These are phyloP conservation scores for Linnemannia schmuckeri DNA, from an alignment of 192 early-diverging fungal genomes.

Conservation along the genomic window DNA sequence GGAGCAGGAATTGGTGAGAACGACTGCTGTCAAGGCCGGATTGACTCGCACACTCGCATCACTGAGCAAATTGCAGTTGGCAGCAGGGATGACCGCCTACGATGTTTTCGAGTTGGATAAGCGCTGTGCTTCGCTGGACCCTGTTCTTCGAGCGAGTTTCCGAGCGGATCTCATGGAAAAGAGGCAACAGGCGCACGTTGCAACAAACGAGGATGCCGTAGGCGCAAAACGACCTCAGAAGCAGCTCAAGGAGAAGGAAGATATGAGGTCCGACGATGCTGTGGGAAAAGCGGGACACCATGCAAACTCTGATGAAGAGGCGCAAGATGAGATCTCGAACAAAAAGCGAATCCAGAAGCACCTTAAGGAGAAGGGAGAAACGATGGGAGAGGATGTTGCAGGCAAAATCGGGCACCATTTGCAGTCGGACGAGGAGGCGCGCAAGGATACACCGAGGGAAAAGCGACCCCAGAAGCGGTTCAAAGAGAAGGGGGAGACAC, in stretches of 20 bases:
- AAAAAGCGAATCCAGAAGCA: not conserved
- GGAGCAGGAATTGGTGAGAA: not conserved
- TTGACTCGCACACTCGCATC: not conserved
- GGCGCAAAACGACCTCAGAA: not conserved
- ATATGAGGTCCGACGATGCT: too few species aligned
- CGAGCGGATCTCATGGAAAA: slow-evolving; percentile 18
- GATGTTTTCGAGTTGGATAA: slow-evolving; percentile 19
- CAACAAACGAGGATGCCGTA: not conserved
- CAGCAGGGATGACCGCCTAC: not conserved
- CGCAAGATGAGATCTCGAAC: not conserved
- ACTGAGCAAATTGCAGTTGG: not conserved
- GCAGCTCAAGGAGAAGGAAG: not conserved
- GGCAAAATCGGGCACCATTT: not conserved
- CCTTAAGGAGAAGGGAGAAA: not conserved
- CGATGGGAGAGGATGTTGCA: not conserved
- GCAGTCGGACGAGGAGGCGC: not conserved
- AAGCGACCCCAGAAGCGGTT: not conserved
- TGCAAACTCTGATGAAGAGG: not conserved
- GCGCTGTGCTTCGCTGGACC: not conserved
- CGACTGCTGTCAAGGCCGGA: not conserved
- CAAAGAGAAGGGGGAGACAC: not conserved
- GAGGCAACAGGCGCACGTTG: not conserved
- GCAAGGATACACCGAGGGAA: not conserved
- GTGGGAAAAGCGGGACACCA: too few species aligned
- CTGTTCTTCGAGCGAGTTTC: not conserved